phyloP scores from a whole-genome alignment of 1,284 basidiomycete species.

The Cutaneotrichosporon cyanovorans region DNA sequence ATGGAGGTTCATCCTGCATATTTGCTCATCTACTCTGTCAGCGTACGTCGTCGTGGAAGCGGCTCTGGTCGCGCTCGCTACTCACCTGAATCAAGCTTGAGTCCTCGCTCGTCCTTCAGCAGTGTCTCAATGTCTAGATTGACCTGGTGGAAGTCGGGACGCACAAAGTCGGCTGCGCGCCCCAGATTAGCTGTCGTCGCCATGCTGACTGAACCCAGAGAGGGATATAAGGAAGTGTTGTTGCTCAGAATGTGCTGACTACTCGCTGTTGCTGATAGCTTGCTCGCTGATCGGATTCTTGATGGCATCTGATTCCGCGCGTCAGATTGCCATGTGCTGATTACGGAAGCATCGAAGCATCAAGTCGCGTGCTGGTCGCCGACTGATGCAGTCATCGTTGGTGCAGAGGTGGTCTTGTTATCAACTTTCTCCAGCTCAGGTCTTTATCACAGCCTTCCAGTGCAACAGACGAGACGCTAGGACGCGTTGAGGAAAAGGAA shows the following conservation, averaged over 20 bases:
- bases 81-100: slow-evolving; percentile 87
- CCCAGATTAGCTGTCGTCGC: slow-evolving; percentile 26
- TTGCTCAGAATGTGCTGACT: too few relatives aligned
- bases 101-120: slow-evolving; percentile 71
- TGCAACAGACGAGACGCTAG: not conserved
- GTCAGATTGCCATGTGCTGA: too few relatives aligned
- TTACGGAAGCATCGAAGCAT: too few relatives aligned
- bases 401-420: too few relatives aligned
- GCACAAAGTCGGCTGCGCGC: slow-evolving; percentile 57
- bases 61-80: slow-evolving; percentile 1
- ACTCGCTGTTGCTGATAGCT: too few relatives aligned
- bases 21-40: slow-evolving; percentile 65
- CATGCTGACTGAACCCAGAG: not conserved
- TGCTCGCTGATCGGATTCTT: not conserved
- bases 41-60: slow-evolving; percentile 6
- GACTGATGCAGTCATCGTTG: too few relatives aligned
- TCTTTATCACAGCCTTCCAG: too few relatives aligned
- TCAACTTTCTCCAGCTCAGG: too few relatives aligned
- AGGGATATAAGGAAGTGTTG: not conserved
- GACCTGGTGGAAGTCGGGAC: slow-evolving; percentile 88
- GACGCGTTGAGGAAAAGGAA: not conserved
- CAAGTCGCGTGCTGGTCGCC: too few relatives aligned
- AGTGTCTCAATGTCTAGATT: slow-evolving; percentile 76
- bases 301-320: too few relatives aligned
- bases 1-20: slow-evolving; percentile 73